These are phyloP conservation scores for Dictyostelium citrinum DNA, from an alignment of 78 protist species.

Conservation along the genomic window DNA sequence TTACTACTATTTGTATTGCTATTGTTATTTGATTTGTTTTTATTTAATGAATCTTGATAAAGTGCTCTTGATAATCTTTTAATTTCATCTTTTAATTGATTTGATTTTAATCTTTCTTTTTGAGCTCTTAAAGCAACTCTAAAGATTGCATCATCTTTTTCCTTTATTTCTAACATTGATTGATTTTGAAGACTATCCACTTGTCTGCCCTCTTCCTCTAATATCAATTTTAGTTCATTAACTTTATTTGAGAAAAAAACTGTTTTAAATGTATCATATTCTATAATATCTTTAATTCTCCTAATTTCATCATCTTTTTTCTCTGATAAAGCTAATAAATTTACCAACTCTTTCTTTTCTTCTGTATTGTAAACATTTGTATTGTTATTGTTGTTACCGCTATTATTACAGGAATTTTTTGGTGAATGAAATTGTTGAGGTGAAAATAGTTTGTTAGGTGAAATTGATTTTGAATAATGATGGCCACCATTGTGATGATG, in stretches of 20 bases:
- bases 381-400: not conserved
- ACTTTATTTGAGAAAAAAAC: constrained; percentile 12
- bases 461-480: not conserved
- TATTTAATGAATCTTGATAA: not conserved
- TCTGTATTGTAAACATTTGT: constrained; percentile 1
- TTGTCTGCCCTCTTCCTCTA: constrained; percentile 66
- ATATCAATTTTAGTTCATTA: constrained; percentile 24
- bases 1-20: not conserved
- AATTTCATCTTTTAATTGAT: constrained; percentile 49
- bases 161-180: constrained; percentile 28
- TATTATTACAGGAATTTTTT: not conserved
- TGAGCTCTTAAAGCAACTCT: constrained; percentile 61
- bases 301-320: constrained; percentile 63
- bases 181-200: constrained; percentile 35
- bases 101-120: constrained; percentile 56
- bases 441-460: constrained; percentile 7
- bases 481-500: not conserved
- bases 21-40: not conserved
- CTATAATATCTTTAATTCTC: constrained; percentile 51
- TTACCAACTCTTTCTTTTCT: constrained; percentile 41
- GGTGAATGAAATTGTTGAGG: constrained; percentile 8
- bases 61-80: constrained; percentile 1
- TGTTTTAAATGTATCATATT: constrained; percentile 26
- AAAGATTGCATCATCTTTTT: constrained; percentile 59
- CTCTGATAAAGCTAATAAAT: not conserved